Conservation (phyloP, 116 monocot species). For the Thalassia testudinum region DNA sequence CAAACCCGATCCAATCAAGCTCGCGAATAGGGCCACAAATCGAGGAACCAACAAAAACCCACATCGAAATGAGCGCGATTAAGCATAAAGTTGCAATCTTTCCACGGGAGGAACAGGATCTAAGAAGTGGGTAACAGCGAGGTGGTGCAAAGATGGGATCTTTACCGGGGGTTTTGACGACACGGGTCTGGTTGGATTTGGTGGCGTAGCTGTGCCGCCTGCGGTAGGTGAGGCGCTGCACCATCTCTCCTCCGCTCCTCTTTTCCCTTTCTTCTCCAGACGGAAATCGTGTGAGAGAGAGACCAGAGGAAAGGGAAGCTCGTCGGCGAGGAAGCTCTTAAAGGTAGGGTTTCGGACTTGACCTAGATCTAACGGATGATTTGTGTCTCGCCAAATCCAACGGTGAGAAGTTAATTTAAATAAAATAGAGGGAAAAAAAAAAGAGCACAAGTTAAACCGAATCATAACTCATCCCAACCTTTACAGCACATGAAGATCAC, state of each 20-base stretch:
- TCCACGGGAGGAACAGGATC: neutral
- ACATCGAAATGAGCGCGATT: neutral
- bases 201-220: slow-evolving; percentile 93
- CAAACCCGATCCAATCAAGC: neutral
- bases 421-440: no score
- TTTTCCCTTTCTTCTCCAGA: neutral
- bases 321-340: no score
- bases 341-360: no score
- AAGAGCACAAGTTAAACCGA: no score
- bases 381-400: no score
- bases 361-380: no score
- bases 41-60: neutral
- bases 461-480: no score
- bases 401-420: no score
- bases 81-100: neutral
- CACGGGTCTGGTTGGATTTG: slow-evolving; percentile 77
- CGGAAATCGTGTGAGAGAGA: no score
- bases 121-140: no score
- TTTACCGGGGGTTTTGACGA: slow-evolving; percentile 84
- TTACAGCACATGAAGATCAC: no score
- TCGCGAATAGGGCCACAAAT: slow-evolving; percentile 7
- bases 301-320: no score
- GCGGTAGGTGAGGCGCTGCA: slow-evolving; percentile 79
- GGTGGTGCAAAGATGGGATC: neutral
- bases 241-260: slow-evolving; percentile 24